These are phyloP conservation scores for Exophiala lecanii-corni DNA, from an alignment of 2,329 filamentous ascomycete genomes.

Conservation along the genomic window DNA sequence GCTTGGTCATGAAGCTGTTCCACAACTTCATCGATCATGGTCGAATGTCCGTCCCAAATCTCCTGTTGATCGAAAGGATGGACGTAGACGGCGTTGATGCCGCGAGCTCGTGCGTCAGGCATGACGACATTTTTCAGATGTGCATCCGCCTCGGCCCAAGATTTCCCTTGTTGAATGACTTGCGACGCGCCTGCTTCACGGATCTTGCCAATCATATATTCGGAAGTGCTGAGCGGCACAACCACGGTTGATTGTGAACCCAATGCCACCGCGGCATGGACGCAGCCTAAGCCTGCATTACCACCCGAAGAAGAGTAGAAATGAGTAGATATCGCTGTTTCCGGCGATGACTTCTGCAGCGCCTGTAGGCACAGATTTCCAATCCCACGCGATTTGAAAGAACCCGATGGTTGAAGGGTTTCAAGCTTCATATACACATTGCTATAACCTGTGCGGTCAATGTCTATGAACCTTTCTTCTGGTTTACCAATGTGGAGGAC, in stretches of 20 bases:
- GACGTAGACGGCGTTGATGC: slow-evolving; percentile 43
- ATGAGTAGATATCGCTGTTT: slow-evolving; percentile 47
- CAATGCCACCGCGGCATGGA: slow-evolving; percentile 64
- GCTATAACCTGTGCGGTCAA: slow-evolving; percentile 31
- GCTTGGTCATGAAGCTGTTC: slow-evolving; percentile 34
- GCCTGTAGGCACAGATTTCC: slow-evolving; percentile 50
- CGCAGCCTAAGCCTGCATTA: slow-evolving; percentile 79
- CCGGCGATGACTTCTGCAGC: slow-evolving; percentile 56
- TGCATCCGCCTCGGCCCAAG: slow-evolving; percentile 65
- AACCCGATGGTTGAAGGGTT: slow-evolving; percentile 76
- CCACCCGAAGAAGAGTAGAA: slow-evolving; percentile 80
- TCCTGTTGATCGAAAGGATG: slow-evolving; percentile 44
- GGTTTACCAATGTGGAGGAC: neutral
- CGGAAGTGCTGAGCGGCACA: slow-evolving; percentile 61
- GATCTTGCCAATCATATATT: slow-evolving; percentile 68
- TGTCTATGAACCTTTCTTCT: neutral
- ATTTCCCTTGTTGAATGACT: slow-evolving; percentile 64
- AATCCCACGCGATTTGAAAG: slow-evolving; percentile 65
- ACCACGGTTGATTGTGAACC: slow-evolving; percentile 68
- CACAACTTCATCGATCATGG: slow-evolving; percentile 41
- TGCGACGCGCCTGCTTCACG: slow-evolving; percentile 58
- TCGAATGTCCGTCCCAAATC: slow-evolving; percentile 44
- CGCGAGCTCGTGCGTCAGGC: slow-evolving; percentile 27
- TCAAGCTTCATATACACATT: slow-evolving; percentile 83
- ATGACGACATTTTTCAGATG: slow-evolving; percentile 55